Percentiles rank a stretch among this genome's conserved stretches.
phyloP scores from a whole-genome alignment of 2,329 filamentous ascomycete genomes.

The Epichloe festucae region DNA sequence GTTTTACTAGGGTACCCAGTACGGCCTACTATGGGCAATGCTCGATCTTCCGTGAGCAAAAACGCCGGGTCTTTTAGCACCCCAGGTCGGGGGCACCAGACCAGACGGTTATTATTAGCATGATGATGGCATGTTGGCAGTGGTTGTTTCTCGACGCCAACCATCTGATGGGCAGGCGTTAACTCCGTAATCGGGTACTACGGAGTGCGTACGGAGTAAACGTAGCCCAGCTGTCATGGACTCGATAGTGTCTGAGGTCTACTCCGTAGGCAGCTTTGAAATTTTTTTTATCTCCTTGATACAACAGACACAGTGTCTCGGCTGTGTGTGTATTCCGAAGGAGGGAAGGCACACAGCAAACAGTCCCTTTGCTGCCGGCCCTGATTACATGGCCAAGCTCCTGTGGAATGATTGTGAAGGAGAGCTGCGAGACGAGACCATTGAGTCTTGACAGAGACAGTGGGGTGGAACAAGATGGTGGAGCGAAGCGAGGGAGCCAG shows the following conservation, averaged over 20 bases:
- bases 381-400: background rate
- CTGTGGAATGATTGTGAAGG: background rate
- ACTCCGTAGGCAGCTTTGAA: too few species aligned
- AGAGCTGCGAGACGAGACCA: background rate
- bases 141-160: background rate
- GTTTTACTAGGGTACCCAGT: background rate
- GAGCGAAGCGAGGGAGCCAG: constrained; percentile 1
- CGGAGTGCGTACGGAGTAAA: too few species aligned
- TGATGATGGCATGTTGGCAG: too few species aligned
- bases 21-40: background rate
- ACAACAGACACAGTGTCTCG: too few species aligned
- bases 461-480: constrained; percentile 1
- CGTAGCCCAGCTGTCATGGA: background rate
- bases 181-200: too few species aligned
- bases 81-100: too few species aligned
- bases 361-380: background rate
- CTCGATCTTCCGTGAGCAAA: too few species aligned
- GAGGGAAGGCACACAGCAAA: background rate
- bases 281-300: too few species aligned
- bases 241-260: background rate
- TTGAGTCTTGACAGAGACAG: background rate
- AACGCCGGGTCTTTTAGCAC: too few species aligned
- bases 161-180: background rate
- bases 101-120: too few species aligned
- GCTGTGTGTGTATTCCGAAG: too few species aligned